Evolutionary conservation across 257 asterid species (phyloP).

Genomic region (Solanum stenotomum): DNA sequence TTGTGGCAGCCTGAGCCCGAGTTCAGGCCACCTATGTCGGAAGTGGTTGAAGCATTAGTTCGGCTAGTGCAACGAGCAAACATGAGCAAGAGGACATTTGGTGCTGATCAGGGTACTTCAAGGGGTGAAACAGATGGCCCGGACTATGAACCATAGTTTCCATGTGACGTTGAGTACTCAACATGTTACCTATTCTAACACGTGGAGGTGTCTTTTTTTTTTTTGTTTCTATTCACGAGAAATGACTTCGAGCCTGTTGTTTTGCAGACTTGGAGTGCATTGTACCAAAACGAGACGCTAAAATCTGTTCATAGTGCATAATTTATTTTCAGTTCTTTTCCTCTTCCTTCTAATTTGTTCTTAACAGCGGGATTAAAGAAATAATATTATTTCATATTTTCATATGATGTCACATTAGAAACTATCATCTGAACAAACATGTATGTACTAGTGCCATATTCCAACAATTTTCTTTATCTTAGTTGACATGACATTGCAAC

Average conservation of each 20-base stretch:
- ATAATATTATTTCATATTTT: not conserved
- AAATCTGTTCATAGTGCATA: slow-evolving; percentile 1
- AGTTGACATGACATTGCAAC: not conserved
- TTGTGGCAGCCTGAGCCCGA: slow-evolving; percentile 85
- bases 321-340: not conserved
- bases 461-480: not conserved
- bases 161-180: not conserved
- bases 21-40: slow-evolving; percentile 97
- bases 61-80: slow-evolving; percentile 91
- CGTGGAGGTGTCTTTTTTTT: not conserved
- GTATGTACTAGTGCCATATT: not conserved
- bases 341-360: not conserved
- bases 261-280: not conserved
- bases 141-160: slow-evolving; percentile 15
- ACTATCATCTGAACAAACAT: not conserved
- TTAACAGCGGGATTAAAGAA: not conserved
- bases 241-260: not conserved
- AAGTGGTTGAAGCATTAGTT: slow-evolving; percentile 90
- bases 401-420: not conserved
- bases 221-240: not conserved
- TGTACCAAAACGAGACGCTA: not conserved
- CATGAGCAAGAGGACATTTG: slow-evolving; percentile 94
- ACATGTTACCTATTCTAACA: not conserved
- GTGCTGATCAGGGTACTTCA: slow-evolving; percentile 48
- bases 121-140: slow-evolving; percentile 39